phyloP scores from a whole-genome alignment of 305 asterid species.

The Rubia occidens region DNA sequence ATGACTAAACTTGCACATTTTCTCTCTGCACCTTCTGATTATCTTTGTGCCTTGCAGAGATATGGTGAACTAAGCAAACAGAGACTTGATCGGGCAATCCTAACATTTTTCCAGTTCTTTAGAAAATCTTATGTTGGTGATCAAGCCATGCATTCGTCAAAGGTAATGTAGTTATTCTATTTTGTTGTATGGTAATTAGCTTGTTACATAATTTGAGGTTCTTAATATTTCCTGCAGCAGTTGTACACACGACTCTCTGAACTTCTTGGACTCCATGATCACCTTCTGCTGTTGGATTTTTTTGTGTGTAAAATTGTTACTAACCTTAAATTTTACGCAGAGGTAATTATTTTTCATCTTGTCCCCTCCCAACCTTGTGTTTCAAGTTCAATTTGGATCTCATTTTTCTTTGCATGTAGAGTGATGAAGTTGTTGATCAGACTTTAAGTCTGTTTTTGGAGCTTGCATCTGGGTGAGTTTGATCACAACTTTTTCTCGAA shows the following conservation, averaged over 20 bases:
- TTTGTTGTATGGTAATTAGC: constrained; percentile 17
- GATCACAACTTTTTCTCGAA: constrained; percentile 12
- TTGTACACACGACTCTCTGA: constrained; percentile 81
- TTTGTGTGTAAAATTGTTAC: constrained; percentile 79
- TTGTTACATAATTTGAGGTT: constrained; percentile 22
- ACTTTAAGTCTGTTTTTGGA: constrained; percentile 86
- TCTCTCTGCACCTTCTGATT: constrained; percentile 4
- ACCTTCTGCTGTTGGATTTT: constrained; percentile 72
- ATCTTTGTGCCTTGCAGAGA: constrained; percentile 37
- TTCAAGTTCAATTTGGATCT: constrained; percentile 14
- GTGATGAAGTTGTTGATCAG: constrained; percentile 91
- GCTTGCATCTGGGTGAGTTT: constrained; percentile 88
- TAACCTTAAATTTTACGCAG: constrained; percentile 81
- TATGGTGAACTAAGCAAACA: constrained; percentile 82
- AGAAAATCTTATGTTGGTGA: constrained; percentile 94
- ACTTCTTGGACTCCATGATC: constrained; percentile 96
- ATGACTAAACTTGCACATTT: no score
- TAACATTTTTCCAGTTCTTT: constrained; percentile 80
- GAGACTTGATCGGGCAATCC: constrained; percentile 94
- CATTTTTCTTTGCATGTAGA: constrained; percentile 35
- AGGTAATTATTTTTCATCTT: constrained; percentile 38
- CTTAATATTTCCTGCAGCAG: constrained; percentile 68
- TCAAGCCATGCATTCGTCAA: constrained; percentile 96
- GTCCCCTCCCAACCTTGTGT: constrained; percentile 11
- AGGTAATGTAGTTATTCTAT: constrained; percentile 37